Base-by-base conservation (phyloP, 2,329 filamentous ascomycete genomes). In the Tolypocladium tundrense region DNA sequence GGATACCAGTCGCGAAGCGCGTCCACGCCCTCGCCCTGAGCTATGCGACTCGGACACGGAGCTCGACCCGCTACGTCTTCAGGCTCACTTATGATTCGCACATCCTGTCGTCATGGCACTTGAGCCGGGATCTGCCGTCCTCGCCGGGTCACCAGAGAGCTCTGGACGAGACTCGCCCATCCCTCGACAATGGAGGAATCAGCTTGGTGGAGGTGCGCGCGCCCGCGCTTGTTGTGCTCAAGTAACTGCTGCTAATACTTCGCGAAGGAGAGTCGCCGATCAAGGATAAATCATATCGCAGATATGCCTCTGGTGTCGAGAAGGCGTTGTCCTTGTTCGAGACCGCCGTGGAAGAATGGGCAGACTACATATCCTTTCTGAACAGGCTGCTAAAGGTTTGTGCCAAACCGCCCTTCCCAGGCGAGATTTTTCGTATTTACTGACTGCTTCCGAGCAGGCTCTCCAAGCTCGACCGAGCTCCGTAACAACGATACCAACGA, bases 351-450 rank as follows among this genome's bases (percentile, higher is more conserved):
- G 91, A 97, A 74, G 94, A 99, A 84, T 99, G 94, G 94, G 94
- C 95, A 54, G 94, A 99, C 75, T 99, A 99, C 70, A 99, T 99
- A 68, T 96, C 93, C 21, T 99, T 97, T 71, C 77, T 99, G 58
- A 95, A 90, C 69, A 86, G 91, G 61, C 79, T 99, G 54, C 79
- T 96, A 61, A 97, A 97, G 84, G 90, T 92, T 71, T 65, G 71
- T 55, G 42, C 21, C 14, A 13, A 16, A 2, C 39, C 21, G 3
- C 1, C 16, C 2, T 40, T 5, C 21, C 21, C 14, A 3, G 24
- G 21, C 35, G 4, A 35, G 4, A 13, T 52, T 19, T n/a, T 35
- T 4, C 4, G 19, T 11, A 14, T 14, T 54, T n/a, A 52, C 59
- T 62, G 16, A 63, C 53, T 31, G 6, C 37, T 33, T 41, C 33